Conservation (phyloP, 2,329 filamentous ascomycete genomes). For the Xylariaceae sp. region DNA sequence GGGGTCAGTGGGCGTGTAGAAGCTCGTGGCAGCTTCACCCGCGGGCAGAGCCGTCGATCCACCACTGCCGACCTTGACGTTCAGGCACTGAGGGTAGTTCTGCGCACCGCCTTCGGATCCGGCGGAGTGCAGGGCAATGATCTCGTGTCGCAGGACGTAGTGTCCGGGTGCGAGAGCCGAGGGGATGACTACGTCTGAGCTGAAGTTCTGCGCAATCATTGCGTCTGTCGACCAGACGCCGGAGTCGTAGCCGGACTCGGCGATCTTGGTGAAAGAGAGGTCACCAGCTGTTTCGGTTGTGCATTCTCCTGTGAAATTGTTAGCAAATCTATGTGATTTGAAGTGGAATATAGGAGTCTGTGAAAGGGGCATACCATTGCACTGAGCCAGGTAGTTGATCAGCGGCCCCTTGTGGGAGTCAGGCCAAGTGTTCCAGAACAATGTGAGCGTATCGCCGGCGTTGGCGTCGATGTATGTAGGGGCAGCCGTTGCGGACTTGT, state of each 20-base stretch:
- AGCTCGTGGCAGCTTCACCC: constrained; percentile 45
- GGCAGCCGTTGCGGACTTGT: constrained; percentile 37
- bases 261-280: constrained; percentile 32
- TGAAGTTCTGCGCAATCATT: constrained; percentile 44
- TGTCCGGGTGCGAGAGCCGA: constrained; percentile 39
- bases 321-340: not conserved
- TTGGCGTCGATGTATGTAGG: constrained; percentile 25
- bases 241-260: constrained; percentile 23
- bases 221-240: constrained; percentile 36
- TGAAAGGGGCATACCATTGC: constrained; percentile 16
- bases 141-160: constrained; percentile 47
- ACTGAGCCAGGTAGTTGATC: constrained; percentile 35
- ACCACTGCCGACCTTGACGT: constrained; percentile 49
- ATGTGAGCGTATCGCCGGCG: constrained; percentile 29
- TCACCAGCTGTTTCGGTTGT: constrained; percentile 25
- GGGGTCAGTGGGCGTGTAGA: constrained; percentile 49
- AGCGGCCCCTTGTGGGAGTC: constrained; percentile 34
- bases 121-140: constrained; percentile 45
- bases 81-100: constrained; percentile 49
- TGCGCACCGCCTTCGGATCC: constrained; percentile 39
- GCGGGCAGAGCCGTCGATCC: constrained; percentile 41
- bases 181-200: constrained; percentile 40
- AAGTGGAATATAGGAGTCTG: too few species aligned
- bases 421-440: constrained; percentile 35
- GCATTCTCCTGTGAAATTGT: constrained; percentile 27